Evolutionary conservation across 179 eudicot species (phyloP).

Genomic region (Pouteria campechiana): DNA sequence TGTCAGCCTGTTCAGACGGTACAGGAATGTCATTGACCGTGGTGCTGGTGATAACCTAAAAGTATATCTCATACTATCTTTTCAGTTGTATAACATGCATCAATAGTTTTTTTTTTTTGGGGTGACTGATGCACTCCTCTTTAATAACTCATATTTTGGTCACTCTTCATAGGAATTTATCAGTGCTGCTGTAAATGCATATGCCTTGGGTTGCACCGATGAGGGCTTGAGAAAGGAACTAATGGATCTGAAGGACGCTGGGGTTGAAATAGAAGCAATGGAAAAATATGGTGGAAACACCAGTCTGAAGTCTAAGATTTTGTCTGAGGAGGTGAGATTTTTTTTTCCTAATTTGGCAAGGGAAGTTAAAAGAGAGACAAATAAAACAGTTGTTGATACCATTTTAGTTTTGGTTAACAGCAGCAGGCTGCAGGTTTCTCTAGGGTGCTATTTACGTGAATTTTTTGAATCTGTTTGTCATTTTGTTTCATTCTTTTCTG

Average conservation of each 20-base stretch:
- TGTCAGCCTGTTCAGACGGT: constrained; percentile 74
- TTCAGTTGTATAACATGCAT: not conserved
- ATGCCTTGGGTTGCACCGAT: constrained; percentile 91
- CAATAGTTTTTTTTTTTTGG: not conserved
- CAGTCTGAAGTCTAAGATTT: constrained; percentile 59
- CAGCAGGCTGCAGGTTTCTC: too few relatives aligned
- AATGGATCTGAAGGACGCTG: constrained; percentile 50
- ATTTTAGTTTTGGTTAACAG: too few relatives aligned
- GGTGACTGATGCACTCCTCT: not conserved
- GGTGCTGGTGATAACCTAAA: constrained; percentile 89
- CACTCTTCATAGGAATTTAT: constrained; percentile 62
- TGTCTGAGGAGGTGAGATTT: constrained; percentile 52
- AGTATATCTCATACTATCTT: constrained; percentile 20
- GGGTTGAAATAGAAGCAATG: constrained; percentile 68
- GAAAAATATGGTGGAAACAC: constrained; percentile 52
- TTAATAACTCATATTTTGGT: constrained; percentile 9
- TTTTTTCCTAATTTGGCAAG: too few relatives aligned
- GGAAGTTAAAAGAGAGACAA: too few relatives aligned
- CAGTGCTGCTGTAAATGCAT: constrained; percentile 89
- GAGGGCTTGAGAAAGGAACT: constrained; percentile 85
- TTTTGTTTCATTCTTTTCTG: too few relatives aligned
- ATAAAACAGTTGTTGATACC: too few relatives aligned
- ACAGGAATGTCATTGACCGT: constrained; percentile 67
- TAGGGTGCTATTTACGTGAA: too few relatives aligned
- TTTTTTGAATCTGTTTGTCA: too few relatives aligned